Base-by-base conservation (phyloP, 352 stramenopile genomes). In the Globisporangium okanoganense region DNA sequence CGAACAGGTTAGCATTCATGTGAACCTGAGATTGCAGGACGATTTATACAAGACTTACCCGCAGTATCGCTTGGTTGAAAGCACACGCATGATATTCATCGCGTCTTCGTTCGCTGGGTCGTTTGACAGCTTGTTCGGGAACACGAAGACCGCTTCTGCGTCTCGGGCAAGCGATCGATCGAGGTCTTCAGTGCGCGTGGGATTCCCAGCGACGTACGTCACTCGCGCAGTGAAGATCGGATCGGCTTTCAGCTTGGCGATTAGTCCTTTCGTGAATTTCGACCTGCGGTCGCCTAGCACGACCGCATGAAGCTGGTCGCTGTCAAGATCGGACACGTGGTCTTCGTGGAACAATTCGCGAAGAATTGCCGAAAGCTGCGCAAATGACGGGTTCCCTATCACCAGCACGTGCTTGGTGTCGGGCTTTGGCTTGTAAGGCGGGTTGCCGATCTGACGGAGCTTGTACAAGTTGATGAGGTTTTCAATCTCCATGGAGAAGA, bases 401-500 rank as follows among this genome's bases (percentile, higher is more conserved):
- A 96, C 72, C 1, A 96, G 65, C 12, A 96, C 80, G 60, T 93
- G 82, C 25, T 78, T 78, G 2, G 78, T 71, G 13, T 92, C 77
- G 10, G 65, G 72, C 51, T 90, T 93, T 12, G 82, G 76, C 13
- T 71, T 70, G 56, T 88, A 95, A 2, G 85, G 75, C 6, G 85
- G 82, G 49, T 95, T 95, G 18, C 85, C 85, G 61, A 92, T 86
- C 58, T 91, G 79, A 2, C 79, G 75, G 43, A 90, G 76, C 41
- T 88, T 84, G 71, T 93, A 94, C 52, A 96, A 58, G n/a, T 73
- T 85, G 55, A 94, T 87, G 14, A 96, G 67, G 61, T 92, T 94
- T 50, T 94, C 84, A 40, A 94, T 94, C 70, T 96, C 85, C 73
- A 92, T 90, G 0, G 86, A 94, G 40, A 96, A 94, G 52, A 95